Evolutionary conservation across 179 eudicot genomes (phyloP).

Genomic region (Dionaea muscipula): DNA sequence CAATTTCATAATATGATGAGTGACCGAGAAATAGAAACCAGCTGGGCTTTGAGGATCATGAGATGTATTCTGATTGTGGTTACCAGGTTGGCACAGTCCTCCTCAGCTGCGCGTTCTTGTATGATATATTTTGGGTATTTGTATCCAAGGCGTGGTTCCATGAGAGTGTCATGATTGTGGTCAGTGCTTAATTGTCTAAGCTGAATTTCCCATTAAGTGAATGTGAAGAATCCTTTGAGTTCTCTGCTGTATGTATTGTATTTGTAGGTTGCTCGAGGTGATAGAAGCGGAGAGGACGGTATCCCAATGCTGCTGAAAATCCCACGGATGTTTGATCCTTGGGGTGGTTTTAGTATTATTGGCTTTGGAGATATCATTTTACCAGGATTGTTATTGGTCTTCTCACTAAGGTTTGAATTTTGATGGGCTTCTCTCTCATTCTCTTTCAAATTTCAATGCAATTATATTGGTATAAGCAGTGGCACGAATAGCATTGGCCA

Average conservation of each 20-base stretch:
- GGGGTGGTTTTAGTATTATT: constrained; percentile 97
- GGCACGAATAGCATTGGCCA: too few species aligned
- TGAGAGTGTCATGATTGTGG: constrained; percentile 98
- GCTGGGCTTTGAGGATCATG: neutral
- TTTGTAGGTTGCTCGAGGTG: constrained; percentile 88
- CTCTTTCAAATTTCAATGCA: too few species aligned
- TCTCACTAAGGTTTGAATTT: constrained; percentile 68
- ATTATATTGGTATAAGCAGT: too few species aligned
- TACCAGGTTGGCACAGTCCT: constrained; percentile 86
- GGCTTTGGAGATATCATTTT: constrained; percentile 93
- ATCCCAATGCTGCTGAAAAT: constrained; percentile 94
- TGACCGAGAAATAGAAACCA: too few species aligned
- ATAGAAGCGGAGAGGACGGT: constrained; percentile 92
- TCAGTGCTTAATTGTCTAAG: constrained; percentile 29
- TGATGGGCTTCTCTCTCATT: too few species aligned
- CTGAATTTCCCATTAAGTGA: too few species aligned
- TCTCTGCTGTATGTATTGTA: too few species aligned
- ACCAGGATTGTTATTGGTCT: constrained; percentile 77
- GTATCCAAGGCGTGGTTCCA: constrained; percentile 64
- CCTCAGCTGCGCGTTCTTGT: constrained; percentile 80
- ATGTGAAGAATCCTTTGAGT: too few species aligned
- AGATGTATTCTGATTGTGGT: constrained; percentile 3
- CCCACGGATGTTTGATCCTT: constrained; percentile 90
- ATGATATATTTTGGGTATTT: constrained; percentile 95
- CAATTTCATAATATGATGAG: too few species aligned